Conservation (phyloP, 257 asterid genomes). For the Nicotiana sylvestris region DNA sequence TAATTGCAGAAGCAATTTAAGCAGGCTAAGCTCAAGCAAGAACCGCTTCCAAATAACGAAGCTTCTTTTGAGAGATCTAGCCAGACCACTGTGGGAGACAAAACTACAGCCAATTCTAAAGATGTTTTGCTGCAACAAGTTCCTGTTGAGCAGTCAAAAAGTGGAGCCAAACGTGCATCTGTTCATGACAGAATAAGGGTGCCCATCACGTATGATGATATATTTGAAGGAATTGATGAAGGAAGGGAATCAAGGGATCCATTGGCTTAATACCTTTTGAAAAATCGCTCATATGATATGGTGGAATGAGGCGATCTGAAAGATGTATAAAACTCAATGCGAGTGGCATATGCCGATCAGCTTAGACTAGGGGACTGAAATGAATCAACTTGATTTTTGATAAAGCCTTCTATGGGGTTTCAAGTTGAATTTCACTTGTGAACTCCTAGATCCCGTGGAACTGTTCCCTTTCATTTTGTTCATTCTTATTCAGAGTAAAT, state of each 20-base stretch:
- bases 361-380: not conserved
- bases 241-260: constrained; percentile 26
- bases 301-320: not conserved
- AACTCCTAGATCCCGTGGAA: not conserved
- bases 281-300: not conserved
- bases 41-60: constrained; percentile 18
- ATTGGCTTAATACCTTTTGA: not conserved
- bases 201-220: constrained; percentile 74
- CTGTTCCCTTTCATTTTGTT: not conserved
- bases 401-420: not conserved
- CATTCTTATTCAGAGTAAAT: not conserved
- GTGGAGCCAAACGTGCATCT: constrained; percentile 34
- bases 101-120: constrained; percentile 5
- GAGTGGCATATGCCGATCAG: not conserved
- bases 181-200: constrained; percentile 69
- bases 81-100: not conserved
- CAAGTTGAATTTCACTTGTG: not conserved
- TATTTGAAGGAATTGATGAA: constrained; percentile 33
- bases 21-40: constrained; percentile 33
- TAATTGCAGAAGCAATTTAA: constrained; percentile 72
- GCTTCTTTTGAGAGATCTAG: constrained; percentile 21
- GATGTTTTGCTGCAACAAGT: constrained; percentile 27
- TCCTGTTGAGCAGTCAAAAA: constrained; percentile 16
- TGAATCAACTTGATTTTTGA: not conserved
- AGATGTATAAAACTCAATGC: not conserved